phyloP scores from a whole-genome alignment of 208 protist species.

The Leishmania turanica region DNA sequence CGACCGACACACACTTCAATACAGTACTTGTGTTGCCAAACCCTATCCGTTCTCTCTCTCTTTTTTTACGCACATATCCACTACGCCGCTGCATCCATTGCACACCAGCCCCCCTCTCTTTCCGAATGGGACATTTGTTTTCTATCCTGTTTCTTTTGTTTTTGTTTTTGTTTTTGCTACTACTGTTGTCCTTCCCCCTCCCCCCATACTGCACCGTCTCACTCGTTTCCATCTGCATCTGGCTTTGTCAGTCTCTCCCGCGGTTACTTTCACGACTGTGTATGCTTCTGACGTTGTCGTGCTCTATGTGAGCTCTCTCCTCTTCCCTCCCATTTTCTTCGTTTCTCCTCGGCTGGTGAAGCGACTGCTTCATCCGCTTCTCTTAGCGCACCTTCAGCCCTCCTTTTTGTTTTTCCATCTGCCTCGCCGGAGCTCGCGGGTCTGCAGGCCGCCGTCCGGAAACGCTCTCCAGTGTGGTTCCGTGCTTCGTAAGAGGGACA shows the following conservation, averaged over 20 bases:
- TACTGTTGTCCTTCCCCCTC: background rate
- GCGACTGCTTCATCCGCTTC: background rate
- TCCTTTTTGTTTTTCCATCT: background rate
- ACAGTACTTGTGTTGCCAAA: background rate
- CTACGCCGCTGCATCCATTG: background rate
- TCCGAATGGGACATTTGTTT: background rate
- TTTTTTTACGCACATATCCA: background rate
- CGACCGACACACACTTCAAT: background rate
- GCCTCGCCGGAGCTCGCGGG: background rate
- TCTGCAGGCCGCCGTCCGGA: background rate
- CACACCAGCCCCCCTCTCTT: background rate
- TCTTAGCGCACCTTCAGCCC: constrained; percentile 1
- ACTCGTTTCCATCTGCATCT: background rate
- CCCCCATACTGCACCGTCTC: background rate
- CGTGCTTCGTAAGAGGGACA: background rate
- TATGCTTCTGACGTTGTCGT: background rate
- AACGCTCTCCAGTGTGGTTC: background rate
- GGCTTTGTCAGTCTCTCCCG: background rate
- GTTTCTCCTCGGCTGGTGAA: background rate
- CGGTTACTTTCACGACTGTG: background rate
- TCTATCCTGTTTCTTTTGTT: background rate
- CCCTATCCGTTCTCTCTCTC: background rate
- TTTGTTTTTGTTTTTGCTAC: background rate
- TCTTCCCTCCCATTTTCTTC: background rate
- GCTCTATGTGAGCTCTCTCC: background rate